These are phyloP conservation scores for Insectozyma bohioensis DNA, from an alignment of 1,139 yeast species.

Conservation along the genomic window DNA sequence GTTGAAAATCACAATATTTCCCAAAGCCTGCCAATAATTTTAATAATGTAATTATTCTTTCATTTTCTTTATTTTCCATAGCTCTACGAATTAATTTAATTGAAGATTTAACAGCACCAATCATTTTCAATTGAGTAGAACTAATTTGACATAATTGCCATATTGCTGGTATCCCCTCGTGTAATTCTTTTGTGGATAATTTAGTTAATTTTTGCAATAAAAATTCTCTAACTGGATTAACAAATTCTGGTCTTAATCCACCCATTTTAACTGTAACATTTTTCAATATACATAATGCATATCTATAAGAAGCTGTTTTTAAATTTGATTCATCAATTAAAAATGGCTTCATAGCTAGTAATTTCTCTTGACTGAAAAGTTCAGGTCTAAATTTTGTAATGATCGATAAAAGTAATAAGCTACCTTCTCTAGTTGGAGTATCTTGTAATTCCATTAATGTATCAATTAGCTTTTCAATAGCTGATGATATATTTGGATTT, in stretches of 20 bases:
- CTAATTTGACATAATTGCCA: constrained; percentile 53
- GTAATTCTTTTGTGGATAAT: constrained; percentile 56
- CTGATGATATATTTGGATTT: neutral
- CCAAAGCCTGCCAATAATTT: constrained; percentile 71
- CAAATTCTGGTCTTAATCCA: constrained; percentile 51
- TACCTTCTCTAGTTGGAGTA: constrained; percentile 24
- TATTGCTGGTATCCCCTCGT: constrained; percentile 67
- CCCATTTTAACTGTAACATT: constrained; percentile 43
- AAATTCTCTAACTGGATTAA: constrained; percentile 49
- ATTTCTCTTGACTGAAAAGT: constrained; percentile 61
- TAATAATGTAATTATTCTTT: constrained; percentile 55
- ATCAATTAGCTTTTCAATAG: constrained; percentile 4
- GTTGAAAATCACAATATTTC: constrained; percentile 59
- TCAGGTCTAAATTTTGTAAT: constrained; percentile 51
- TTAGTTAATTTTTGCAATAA: constrained; percentile 58
- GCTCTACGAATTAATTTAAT: constrained; percentile 48
- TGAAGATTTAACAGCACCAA: constrained; percentile 62
- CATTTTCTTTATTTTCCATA: constrained; percentile 30
- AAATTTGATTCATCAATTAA: constrained; percentile 46
- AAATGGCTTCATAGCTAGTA: constrained; percentile 61
- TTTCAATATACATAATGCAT: constrained; percentile 54
- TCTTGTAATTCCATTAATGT: constrained; percentile 27
- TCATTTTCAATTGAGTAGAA: constrained; percentile 48
- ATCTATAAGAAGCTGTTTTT: constrained; percentile 35
- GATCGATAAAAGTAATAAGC: constrained; percentile 50